Evolutionary conservation across 2,329 filamentous ascomycete species (phyloP).

Genomic region (Penicillium sp.): DNA sequence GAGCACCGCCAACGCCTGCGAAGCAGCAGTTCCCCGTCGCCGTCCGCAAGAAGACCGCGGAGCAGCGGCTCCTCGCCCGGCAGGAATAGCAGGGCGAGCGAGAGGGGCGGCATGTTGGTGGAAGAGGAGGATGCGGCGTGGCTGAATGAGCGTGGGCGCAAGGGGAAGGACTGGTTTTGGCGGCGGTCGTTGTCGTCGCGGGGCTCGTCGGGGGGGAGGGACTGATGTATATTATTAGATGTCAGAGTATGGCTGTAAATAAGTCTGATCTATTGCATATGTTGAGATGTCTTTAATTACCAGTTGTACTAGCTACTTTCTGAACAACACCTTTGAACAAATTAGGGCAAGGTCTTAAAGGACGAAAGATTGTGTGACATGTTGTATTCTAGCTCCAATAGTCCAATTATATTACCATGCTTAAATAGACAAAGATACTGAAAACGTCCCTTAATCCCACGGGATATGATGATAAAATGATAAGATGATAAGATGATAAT

Average conservation of each 20-base stretch:
- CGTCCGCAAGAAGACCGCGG: neutral
- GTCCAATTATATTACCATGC: neutral
- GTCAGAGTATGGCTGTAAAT: neutral
- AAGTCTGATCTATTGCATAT: too few species aligned
- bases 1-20: slow-evolving; percentile 1
- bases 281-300: too few species aligned
- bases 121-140: slow-evolving; percentile 25
- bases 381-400: neutral
- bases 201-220: neutral
- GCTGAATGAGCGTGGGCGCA: slow-evolving; percentile 20
- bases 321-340: neutral
- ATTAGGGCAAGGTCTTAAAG: too few species aligned
- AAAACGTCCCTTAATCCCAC: neutral
- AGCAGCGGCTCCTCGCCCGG: slow-evolving; percentile 18
- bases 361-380: too few species aligned
- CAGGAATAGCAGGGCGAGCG: slow-evolving; percentile 14
- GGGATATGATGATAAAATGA: too few species aligned
- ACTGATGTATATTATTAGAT: neutral
- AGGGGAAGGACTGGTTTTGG: slow-evolving; percentile 21
- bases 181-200: neutral
- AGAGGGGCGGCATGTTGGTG: slow-evolving; percentile 17
- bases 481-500: neutral
- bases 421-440: neutral
- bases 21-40: slow-evolving; percentile 9
- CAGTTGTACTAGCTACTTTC: too few species aligned